Conservation (phyloP, 768 basidiomycete genomes). For the Boletus reticulatus region DNA sequence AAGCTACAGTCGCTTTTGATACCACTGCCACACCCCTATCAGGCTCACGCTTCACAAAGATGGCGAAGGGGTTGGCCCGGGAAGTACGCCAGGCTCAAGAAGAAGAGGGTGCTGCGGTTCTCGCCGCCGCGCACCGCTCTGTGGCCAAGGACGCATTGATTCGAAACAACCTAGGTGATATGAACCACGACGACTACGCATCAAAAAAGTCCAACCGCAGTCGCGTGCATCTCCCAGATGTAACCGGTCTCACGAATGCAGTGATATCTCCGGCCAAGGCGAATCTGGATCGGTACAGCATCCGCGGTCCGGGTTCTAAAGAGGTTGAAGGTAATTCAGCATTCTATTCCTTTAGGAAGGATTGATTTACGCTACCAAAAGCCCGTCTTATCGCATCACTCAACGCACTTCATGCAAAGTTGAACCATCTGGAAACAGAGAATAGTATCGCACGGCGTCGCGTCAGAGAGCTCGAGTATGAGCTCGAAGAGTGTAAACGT, state of each 20-base stretch:
- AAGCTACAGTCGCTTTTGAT: slow-evolving; percentile 29
- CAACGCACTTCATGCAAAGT: slow-evolving; percentile 60
- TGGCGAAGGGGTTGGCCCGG: slow-evolving; percentile 53
- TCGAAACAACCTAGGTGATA: slow-evolving; percentile 11
- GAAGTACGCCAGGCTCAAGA: slow-evolving; percentile 50
- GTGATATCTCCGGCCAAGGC: slow-evolving; percentile 70
- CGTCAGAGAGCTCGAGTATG: slow-evolving; percentile 84
- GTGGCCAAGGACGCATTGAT: slow-evolving; percentile 28
- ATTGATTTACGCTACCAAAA: slow-evolving; percentile 24
- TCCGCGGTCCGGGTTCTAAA: slow-evolving; percentile 46
- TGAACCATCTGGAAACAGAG: slow-evolving; percentile 75
- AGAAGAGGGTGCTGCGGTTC: slow-evolving; percentile 5
- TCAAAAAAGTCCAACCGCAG: slow-evolving; percentile 30
- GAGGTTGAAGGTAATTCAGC: slow-evolving; percentile 61
- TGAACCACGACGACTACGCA: slow-evolving; percentile 4
- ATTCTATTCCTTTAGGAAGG: background rate
- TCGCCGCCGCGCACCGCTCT: slow-evolving; percentile 1
- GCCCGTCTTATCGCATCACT: slow-evolving; percentile 64
- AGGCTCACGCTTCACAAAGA: slow-evolving; percentile 57
- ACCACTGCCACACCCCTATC: slow-evolving; percentile 34
- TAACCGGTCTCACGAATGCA: slow-evolving; percentile 80
- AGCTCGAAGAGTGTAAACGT: slow-evolving; percentile 80
- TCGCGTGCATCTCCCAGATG: slow-evolving; percentile 69
- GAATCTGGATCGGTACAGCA: slow-evolving; percentile 48
- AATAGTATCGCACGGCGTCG: slow-evolving; percentile 78